A percentile compares a stretch with the other conserved stretches of the same genome.
phyloP scores from a whole-genome alignment of 139 green algal species.

The Chlorella vulgaris region DNA sequence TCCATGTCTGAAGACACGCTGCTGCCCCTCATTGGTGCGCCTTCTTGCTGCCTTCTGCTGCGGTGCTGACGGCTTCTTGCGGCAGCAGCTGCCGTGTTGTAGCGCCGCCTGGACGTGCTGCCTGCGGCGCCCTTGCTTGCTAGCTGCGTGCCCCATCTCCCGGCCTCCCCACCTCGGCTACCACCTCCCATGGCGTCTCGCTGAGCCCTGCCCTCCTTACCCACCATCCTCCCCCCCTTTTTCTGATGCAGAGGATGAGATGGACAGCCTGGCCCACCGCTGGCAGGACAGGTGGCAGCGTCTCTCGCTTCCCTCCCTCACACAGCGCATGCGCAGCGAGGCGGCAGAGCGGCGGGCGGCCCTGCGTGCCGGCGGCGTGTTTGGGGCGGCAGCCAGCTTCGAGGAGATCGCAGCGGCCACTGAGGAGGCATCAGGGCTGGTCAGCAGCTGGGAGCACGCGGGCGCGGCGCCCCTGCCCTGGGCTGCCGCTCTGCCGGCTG shows the following conservation, averaged over 20 bases:
- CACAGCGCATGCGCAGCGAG: constrained; percentile 3
- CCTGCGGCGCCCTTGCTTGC: no score
- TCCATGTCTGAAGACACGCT: constrained; percentile 28
- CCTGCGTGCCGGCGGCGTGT: background rate
- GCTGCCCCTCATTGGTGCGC: constrained; percentile 39
- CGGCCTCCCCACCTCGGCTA: no score
- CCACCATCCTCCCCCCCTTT: background rate
- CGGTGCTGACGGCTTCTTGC: background rate
- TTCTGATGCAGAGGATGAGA: constrained; percentile 31
- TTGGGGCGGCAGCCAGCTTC: background rate
- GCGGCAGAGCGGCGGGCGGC: background rate
- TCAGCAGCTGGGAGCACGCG: constrained; percentile 12
- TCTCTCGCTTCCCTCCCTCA: constrained; percentile 28
- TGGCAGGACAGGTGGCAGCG: constrained; percentile 20
- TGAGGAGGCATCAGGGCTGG: background rate
- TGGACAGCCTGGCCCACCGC: constrained; percentile 33
- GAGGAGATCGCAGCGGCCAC: constrained; percentile 1
- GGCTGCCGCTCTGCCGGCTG: background rate
- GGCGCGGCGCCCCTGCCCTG: background rate
- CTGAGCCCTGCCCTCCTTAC: no score
- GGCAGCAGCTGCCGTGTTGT: background rate
- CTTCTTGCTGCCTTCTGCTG: background rate
- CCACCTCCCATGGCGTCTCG: no score
- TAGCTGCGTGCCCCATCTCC: no score
- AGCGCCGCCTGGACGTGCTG: no score